These are phyloP conservation scores for Fusarium fujikuroi DNA, from an alignment of 2,329 filamentous ascomycete genomes.

Conservation along the genomic window DNA sequence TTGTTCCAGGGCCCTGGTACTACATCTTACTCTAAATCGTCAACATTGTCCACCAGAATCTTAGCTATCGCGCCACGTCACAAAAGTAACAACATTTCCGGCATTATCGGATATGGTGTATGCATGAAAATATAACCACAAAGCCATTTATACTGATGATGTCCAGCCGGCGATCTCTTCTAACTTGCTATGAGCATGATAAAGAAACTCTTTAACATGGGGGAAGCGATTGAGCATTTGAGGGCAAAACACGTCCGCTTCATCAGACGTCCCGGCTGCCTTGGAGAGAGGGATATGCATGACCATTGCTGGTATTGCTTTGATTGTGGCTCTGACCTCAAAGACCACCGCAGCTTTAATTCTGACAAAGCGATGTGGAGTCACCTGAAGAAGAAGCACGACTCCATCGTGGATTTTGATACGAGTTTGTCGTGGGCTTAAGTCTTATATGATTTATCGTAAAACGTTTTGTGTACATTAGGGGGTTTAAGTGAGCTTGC, in stretches of 20 bases:
- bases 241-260: too few relatives aligned
- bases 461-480: too few relatives aligned
- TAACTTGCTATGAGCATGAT: neutral
- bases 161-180: accelerated
- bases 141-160: too few relatives aligned
- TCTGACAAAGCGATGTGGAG: neutral
- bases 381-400: neutral
- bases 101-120: too few relatives aligned
- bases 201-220: neutral
- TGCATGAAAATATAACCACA: too few relatives aligned
- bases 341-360: neutral
- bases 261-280: too few relatives aligned
- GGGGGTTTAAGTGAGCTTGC: too few relatives aligned
- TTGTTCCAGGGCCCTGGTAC: too few relatives aligned
- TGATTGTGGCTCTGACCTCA: neutral
- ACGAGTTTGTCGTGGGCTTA: neutral
- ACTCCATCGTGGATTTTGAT: neutral
- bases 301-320: neutral
- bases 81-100: too few relatives aligned
- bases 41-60: too few relatives aligned
- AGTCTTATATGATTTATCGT: neutral
- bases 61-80: too few relatives aligned
- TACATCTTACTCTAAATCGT: too few relatives aligned
- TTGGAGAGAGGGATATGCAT: neutral
- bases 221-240: neutral